Evolutionary conservation across 495 filamentous ascomycete genomes (phyloP), one percentile per base, ranked within the genome.

Genomic region (Cercophora scortea): DNA sequence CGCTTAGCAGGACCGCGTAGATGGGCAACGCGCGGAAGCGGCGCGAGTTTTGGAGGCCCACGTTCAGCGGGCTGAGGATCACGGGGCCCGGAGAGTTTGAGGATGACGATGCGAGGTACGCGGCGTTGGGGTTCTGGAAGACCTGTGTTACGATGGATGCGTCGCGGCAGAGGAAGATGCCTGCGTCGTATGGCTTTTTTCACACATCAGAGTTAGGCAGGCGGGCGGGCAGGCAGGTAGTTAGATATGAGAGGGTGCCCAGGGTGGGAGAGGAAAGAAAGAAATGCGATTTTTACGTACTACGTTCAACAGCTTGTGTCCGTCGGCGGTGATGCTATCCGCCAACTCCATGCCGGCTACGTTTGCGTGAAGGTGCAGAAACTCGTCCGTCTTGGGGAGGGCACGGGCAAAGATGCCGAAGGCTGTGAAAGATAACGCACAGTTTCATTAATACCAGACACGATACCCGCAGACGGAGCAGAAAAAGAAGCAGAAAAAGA

Each of bases 261-360:
- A 16, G 15, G 41, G 1, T 3, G 16, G 32, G 16, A 3, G 41
- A 49, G 35, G 18, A 34, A 13, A 9, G 32, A 32, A 45, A 33
- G 17, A 45, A 4, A 32, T 8, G n/a, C 15, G 4, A 17, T 6
- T 8, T 5, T 13, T 15, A 75, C 78, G 42, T 66, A 83, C 79
- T 25, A 95, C 90, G 57, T 96, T 96, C n/a, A 97, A 76, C 6
- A 96, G 69, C 61, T 96, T 96, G 64, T 97, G 92, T 2, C 78
- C 88, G 59, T 97, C 92, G 0, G 86, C 85, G 0, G 86, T 80
- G 35, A 97, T 87, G 35, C 88, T 94, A 62, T 97, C 90, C 2
- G 85, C 89, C 13, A 91, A 71, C 51, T 95, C 88, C n/a, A 95
- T 61, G 3, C 88, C 88, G 8, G 78, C 77, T 3, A 72, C 76